phyloP scores from a whole-genome alignment of 108 stramenopile genomes.

The Licmophora abbreviata region DNA sequence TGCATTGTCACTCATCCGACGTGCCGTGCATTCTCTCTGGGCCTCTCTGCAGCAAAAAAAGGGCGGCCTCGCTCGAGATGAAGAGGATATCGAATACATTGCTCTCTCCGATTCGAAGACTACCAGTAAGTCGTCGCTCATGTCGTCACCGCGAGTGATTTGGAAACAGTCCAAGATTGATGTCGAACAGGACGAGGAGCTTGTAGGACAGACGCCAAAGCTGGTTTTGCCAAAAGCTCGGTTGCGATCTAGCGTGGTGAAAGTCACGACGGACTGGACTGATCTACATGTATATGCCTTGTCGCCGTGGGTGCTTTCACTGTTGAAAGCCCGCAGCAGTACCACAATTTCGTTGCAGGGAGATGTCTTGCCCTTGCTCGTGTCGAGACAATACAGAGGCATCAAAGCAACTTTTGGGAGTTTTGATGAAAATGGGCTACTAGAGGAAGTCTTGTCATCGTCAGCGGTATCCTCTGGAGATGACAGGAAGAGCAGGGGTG shows the following conservation, averaged over 20 bases:
- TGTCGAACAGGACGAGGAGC: slow-evolving; percentile 64
- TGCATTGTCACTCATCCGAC: neutral
- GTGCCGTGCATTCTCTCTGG: neutral
- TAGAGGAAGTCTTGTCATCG: slow-evolving; percentile 4
- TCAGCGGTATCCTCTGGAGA: slow-evolving; percentile 7
- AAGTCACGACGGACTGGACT: slow-evolving; percentile 32
- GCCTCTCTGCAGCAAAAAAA: slow-evolving; percentile 34
- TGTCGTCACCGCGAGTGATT: slow-evolving; percentile 41
- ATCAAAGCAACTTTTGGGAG: slow-evolving; percentile 58
- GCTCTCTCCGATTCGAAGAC: slow-evolving; percentile 42
- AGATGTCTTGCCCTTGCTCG: slow-evolving; percentile 65
- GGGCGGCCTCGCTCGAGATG: slow-evolving; percentile 56
- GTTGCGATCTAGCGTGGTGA: slow-evolving; percentile 28
- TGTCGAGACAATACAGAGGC: slow-evolving; percentile 66
- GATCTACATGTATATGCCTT: slow-evolving; percentile 81
- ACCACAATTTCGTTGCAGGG: slow-evolving; percentile 37
- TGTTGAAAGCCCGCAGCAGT: slow-evolving; percentile 34
- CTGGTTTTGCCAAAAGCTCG: slow-evolving; percentile 46
- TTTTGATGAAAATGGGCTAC: slow-evolving; percentile 8
- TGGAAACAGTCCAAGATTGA: slow-evolving; percentile 65
- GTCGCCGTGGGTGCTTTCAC: slow-evolving; percentile 66
- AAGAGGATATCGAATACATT: slow-evolving; percentile 83
- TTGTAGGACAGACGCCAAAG: slow-evolving; percentile 70
- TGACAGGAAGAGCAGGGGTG: slow-evolving; percentile 2
- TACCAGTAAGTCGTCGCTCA: slow-evolving; percentile 15